phyloP scores from a whole-genome alignment of 192 early-diverging fungal genomes.

The Coemansia sp. region DNA sequence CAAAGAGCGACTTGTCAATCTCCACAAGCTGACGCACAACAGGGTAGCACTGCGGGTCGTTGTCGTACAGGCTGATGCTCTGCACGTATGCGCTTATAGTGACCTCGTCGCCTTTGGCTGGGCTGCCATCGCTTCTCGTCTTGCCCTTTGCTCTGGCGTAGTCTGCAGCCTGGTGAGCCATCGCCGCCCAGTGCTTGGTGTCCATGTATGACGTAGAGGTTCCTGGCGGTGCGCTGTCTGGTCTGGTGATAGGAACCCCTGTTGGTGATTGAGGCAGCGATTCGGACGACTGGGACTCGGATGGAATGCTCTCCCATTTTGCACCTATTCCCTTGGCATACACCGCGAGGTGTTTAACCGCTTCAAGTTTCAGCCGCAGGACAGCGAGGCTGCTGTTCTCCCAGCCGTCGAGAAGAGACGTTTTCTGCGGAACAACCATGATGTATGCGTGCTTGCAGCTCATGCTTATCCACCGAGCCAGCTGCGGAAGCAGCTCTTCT shows the following conservation, averaged over 20 bases:
- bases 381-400: slow-evolving; percentile 47
- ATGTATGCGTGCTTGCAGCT: slow-evolving; percentile 36
- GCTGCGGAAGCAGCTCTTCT: slow-evolving; percentile 24
- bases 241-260: slow-evolving; percentile 2
- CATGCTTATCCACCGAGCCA: slow-evolving; percentile 42
- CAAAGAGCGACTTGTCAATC: slow-evolving; percentile 30
- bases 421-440: slow-evolving; percentile 31
- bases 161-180: slow-evolving; percentile 27
- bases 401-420: slow-evolving; percentile 29
- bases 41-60: slow-evolving; percentile 35
- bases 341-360: slow-evolving; percentile 47
- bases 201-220: slow-evolving; percentile 25
- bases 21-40: slow-evolving; percentile 36
- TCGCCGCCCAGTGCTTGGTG: slow-evolving; percentile 50
- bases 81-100: slow-evolving; percentile 38
- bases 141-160: background rate
- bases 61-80: slow-evolving; percentile 45
- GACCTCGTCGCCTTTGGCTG: slow-evolving; percentile 4
- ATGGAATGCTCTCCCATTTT: slow-evolving; percentile 42
- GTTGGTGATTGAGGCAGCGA: slow-evolving; percentile 5
- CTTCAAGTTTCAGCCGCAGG: slow-evolving; percentile 46
- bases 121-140: background rate
- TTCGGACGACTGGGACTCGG: background rate
- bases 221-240: slow-evolving; percentile 23
- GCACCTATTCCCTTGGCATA: slow-evolving; percentile 39